phyloP scores from a whole-genome alignment of 345 rosid species.

The Microcos paniculata region DNA sequence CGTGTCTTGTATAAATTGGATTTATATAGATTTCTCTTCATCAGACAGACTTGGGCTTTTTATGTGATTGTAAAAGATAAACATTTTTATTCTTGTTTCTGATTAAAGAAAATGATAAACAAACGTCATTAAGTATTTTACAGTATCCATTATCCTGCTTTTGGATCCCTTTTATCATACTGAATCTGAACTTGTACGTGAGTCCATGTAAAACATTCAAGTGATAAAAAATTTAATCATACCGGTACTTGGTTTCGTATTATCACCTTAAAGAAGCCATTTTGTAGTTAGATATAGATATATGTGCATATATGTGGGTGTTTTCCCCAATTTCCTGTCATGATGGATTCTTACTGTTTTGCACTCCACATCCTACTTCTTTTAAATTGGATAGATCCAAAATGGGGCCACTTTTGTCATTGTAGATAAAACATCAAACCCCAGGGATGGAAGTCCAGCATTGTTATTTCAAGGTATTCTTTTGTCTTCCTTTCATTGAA shows the following conservation, averaged over 20 bases:
- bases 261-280: conserved; percentile 6
- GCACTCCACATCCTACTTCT: conserved; percentile 30
- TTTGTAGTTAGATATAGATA: conserved; percentile 15
- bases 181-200: too few relatives aligned
- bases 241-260: neutral
- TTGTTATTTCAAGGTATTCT: conserved; percentile 78
- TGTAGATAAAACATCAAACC: conserved; percentile 76
- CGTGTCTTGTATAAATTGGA: too few relatives aligned
- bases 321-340: conserved; percentile 6
- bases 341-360: conserved; percentile 28
- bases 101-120: too few relatives aligned
- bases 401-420: conserved; percentile 95
- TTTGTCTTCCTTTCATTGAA: conserved; percentile 1
- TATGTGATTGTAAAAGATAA: too few relatives aligned
- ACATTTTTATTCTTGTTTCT: too few relatives aligned
- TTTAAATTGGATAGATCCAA: conserved; percentile 66
- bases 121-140: too few relatives aligned
- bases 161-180: too few relatives aligned
- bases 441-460: conserved; percentile 71
- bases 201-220: neutral
- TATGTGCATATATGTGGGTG: conserved; percentile 16
- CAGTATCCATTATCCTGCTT: too few relatives aligned
- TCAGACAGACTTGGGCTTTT: too few relatives aligned
- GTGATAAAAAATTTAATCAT: neutral
- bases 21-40: too few relatives aligned